Conservation (phyloP, 2,329 filamentous ascomycete species). For the Venturia oleaginea region DNA sequence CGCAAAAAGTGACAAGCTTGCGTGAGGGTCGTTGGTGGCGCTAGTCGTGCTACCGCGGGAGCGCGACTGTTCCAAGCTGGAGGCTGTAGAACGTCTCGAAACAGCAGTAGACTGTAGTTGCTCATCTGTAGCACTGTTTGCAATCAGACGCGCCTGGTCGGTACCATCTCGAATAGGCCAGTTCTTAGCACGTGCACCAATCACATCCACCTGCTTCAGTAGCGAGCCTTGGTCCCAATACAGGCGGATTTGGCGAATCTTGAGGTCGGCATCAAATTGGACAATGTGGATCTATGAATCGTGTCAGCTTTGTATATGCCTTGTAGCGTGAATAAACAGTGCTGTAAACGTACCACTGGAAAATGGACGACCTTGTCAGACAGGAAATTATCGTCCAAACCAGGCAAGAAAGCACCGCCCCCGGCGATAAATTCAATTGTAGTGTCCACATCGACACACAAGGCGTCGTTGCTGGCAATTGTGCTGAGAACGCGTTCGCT, state of each 20-base stretch:
- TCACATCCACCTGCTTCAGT: slow-evolving; percentile 87
- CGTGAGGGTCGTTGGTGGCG: slow-evolving; percentile 42
- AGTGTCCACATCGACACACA: slow-evolving; percentile 74
- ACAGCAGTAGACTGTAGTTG: slow-evolving; percentile 21
- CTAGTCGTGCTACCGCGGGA: slow-evolving; percentile 28
- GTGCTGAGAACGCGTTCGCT: slow-evolving; percentile 65
- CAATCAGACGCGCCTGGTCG: slow-evolving; percentile 73
- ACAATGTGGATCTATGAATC: slow-evolving; percentile 67
- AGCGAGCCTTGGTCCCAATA: slow-evolving; percentile 94
- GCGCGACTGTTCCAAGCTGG: slow-evolving; percentile 22
- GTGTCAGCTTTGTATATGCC: slow-evolving; percentile 17
- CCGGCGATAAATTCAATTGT: slow-evolving; percentile 70
- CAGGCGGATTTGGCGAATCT: slow-evolving; percentile 79
- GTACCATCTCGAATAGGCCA: slow-evolving; percentile 89
- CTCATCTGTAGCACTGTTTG: slow-evolving; percentile 44
- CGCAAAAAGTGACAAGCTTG: slow-evolving; percentile 66
- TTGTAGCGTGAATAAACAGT: slow-evolving; percentile 14
- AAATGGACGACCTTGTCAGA: slow-evolving; percentile 71
- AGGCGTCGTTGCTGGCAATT: slow-evolving; percentile 60
- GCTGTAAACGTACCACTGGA: slow-evolving; percentile 57
- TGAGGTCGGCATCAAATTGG: slow-evolving; percentile 63
- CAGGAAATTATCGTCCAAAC: slow-evolving; percentile 89
- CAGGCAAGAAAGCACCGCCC: slow-evolving; percentile 79
- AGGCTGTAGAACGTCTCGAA: slow-evolving; percentile 26
- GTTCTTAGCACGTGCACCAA: slow-evolving; percentile 79